These are phyloP conservation scores for Cytospora leucostoma DNA, from an alignment of 2,329 filamentous ascomycete species.

Conservation along the genomic window DNA sequence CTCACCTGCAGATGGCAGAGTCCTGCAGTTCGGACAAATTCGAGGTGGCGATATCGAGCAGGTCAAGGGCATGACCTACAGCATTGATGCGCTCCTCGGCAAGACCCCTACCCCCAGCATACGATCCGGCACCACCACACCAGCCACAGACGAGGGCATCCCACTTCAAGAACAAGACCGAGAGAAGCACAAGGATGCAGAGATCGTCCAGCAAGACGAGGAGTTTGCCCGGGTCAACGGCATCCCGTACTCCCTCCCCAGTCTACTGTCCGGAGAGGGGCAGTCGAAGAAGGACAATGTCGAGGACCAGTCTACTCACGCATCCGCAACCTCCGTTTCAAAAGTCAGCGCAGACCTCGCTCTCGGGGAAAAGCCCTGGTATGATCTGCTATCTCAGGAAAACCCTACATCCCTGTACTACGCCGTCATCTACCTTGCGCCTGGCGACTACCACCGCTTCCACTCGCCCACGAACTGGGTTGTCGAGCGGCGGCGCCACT, in stretches of 20 bases:
- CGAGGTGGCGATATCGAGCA: slow-evolving; percentile 95
- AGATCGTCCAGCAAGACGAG: slow-evolving; percentile 76
- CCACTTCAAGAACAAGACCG: slow-evolving; percentile 35
- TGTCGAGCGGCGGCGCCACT: slow-evolving; percentile 91
- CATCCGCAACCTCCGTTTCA: slow-evolving; percentile 72
- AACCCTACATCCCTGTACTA: slow-evolving; percentile 82
- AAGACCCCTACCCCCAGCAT: slow-evolving; percentile 60
- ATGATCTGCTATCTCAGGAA: slow-evolving; percentile 62
- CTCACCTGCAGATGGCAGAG: slow-evolving; percentile 85
- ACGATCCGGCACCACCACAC: slow-evolving; percentile 26
- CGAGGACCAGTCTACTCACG: slow-evolving; percentile 71
- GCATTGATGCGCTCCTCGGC: slow-evolving; percentile 87
- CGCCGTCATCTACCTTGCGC: slow-evolving; percentile 91
- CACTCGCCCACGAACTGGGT: slow-evolving; percentile 96
- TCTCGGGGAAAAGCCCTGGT: slow-evolving; percentile 70
- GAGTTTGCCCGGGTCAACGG: slow-evolving; percentile 95
- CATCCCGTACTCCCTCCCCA: slow-evolving; percentile 90
- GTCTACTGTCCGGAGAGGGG: slow-evolving; percentile 74
- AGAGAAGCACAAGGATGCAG: slow-evolving; percentile 52
- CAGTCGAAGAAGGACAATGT: slow-evolving; percentile 49
- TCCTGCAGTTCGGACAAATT: slow-evolving; percentile 90
- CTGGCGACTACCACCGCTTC: slow-evolving; percentile 97
- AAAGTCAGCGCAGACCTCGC: slow-evolving; percentile 85
- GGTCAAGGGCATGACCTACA: slow-evolving; percentile 98
- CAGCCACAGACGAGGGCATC: slow-evolving; percentile 39